These are phyloP conservation scores for Cystobasidium sp. DNA, from an alignment of 1,284 basidiomycete species.

Conservation along the genomic window DNA sequence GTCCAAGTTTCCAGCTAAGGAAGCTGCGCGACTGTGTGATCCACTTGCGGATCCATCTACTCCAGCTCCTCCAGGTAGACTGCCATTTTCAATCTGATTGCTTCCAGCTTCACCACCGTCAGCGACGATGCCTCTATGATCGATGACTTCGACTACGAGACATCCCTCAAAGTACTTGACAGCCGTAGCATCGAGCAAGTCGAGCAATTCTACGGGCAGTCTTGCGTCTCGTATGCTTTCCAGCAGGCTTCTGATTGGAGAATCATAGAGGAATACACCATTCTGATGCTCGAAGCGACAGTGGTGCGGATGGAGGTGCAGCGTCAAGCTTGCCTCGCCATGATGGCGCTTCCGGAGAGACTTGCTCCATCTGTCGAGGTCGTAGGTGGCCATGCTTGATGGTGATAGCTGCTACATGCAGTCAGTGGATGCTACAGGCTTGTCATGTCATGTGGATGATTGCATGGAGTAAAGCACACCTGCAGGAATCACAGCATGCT, in stretches of 20 bases:
- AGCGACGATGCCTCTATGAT: conserved; percentile 48
- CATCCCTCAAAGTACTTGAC: conserved; percentile 53
- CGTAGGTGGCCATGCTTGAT: conserved; percentile 17
- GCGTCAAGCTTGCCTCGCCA: conserved; percentile 45
- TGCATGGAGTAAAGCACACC: no score
- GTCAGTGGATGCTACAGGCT: no score
- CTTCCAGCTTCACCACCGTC: conserved; percentile 1
- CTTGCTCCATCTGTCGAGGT: conserved; percentile 31
- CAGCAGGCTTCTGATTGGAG: conserved; percentile 48
- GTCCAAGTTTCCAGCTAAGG: conserved; percentile 1
- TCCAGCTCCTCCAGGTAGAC: conserved; percentile 11
- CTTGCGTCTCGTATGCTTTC: conserved; percentile 53
- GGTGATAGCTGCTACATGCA: no score
- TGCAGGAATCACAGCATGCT: no score
- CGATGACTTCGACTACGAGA: conserved; percentile 54
- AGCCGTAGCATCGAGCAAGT: conserved; percentile 51
- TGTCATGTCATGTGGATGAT: no score
- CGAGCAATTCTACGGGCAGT: conserved; percentile 52
- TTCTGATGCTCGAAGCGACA: conserved; percentile 53
- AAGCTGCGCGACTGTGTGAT: conserved; percentile 6
- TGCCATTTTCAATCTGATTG: neutral
- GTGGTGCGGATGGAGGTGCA: conserved; percentile 53
- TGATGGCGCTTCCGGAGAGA: conserved; percentile 14
- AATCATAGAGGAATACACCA: conserved; percentile 42
- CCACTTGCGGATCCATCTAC: neutral